Percentiles rank a stretch among this genome's conserved stretches.
Conservation (phyloP, 306 rosid genomes). For the Gastrolobium villosum region DNA sequence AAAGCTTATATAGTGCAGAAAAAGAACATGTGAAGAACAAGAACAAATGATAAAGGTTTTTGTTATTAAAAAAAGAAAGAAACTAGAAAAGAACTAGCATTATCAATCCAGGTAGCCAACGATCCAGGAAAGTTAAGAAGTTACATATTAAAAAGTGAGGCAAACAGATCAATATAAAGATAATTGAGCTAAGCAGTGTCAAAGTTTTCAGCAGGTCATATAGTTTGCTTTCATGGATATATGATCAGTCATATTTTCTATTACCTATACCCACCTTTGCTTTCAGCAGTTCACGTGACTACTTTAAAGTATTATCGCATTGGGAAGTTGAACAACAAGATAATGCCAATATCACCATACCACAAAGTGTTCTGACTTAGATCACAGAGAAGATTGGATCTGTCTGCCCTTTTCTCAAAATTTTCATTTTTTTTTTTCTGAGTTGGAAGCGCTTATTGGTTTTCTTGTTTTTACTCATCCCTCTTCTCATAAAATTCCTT, state of each 20-base stretch:
- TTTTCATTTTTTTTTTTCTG: not conserved
- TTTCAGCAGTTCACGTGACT: not conserved
- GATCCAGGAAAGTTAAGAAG: not conserved
- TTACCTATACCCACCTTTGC: not conserved
- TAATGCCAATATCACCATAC: not conserved
- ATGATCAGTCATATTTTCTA: not conserved
- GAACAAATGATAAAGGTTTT: slow-evolving; percentile 14
- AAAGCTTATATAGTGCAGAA: slow-evolving; percentile 17
- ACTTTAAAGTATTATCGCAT: slow-evolving; percentile 7
- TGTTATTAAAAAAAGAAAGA: not conserved
- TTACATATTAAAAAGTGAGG: slow-evolving; percentile 14
- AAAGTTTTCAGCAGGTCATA: slow-evolving; percentile 17
- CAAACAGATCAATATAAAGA: not conserved
- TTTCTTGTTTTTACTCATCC: not conserved
- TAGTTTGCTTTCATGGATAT: not conserved
- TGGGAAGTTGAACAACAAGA: not conserved
- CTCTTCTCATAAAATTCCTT: not conserved
- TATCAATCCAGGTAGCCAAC: slow-evolving; percentile 29
- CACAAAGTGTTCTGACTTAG: not conserved
- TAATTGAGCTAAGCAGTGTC: not conserved
- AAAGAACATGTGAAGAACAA: slow-evolving; percentile 20
- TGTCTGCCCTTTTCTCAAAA: too few species aligned
- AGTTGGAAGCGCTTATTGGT: not conserved
- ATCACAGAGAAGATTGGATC: not conserved
- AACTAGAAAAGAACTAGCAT: slow-evolving; percentile 11